Evolutionary conservation across 768 basidiomycete species (phyloP).

Genomic region (Paxillus involutus): DNA sequence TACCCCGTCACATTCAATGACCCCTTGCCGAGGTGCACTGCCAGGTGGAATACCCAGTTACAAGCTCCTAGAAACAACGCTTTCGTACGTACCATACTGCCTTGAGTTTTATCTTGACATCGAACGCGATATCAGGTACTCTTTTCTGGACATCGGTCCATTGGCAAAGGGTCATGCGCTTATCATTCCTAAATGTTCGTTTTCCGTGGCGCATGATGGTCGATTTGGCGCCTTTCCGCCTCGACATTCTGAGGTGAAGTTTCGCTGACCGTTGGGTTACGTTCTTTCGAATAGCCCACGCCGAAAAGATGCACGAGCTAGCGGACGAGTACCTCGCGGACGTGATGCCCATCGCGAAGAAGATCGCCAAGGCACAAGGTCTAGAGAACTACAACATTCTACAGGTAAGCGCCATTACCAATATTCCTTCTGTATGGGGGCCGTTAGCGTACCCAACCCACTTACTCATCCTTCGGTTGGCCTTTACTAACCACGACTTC

Average conservation of each 20-base stretch:
- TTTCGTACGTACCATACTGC: slow-evolving; percentile 48
- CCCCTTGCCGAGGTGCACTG: not conserved
- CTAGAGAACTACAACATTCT: slow-evolving; percentile 85
- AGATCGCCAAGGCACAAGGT: slow-evolving; percentile 77
- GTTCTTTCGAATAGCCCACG: slow-evolving; percentile 61
- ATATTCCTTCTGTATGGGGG: no score
- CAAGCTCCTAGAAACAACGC: slow-evolving; percentile 78
- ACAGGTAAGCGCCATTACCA: slow-evolving; percentile 39
- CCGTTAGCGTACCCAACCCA: no score
- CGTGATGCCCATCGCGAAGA: slow-evolving; percentile 79
- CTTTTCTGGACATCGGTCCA: slow-evolving; percentile 94
- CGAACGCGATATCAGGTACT: slow-evolving; percentile 45
- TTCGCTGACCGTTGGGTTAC: not conserved
- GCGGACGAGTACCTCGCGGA: slow-evolving; percentile 85
- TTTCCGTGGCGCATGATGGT: not conserved
- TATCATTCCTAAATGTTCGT: slow-evolving; percentile 87
- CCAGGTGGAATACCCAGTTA: slow-evolving; percentile 87
- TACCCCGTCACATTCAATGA: not conserved
- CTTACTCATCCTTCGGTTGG: not conserved
- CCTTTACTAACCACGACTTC: not conserved
- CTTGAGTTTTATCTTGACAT: not conserved
- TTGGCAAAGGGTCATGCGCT: slow-evolving; percentile 89
- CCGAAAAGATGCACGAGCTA: slow-evolving; percentile 81
- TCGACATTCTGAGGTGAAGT: no score
- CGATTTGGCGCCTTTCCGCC: no score